Evolutionary conservation across 495 filamentous ascomycete genomes (phyloP).

Genomic region (Sordaria brevicollis): DNA sequence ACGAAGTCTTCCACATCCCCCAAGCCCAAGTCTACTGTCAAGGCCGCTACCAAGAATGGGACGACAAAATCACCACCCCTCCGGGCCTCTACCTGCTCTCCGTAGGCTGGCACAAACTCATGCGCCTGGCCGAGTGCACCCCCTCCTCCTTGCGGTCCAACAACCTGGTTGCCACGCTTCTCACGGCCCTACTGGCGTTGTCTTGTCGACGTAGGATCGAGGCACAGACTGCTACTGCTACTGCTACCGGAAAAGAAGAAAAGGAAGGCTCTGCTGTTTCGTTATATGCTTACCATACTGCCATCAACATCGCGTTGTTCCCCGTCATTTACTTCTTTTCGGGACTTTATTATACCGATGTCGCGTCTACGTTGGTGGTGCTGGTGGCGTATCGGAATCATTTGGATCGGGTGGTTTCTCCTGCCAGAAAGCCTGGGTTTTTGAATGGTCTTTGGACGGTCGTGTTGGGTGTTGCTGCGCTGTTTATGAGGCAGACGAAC

Average conservation of each 20-base stretch:
- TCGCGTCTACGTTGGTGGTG: conserved; percentile 56
- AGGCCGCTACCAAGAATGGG: conserved; percentile 68
- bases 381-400: conserved; percentile 57
- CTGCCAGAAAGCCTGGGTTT: conserved; percentile 10
- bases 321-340: conserved; percentile 94
- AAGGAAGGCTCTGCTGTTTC: conserved; percentile 11
- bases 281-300: conserved; percentile 43
- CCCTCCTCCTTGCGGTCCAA: conserved; percentile 37
- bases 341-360: conserved; percentile 87
- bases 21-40: conserved; percentile 83
- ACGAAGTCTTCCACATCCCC: conserved; percentile 91
- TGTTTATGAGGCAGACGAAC: conserved; percentile 86
- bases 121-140: conserved; percentile 27
- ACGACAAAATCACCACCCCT: conserved; percentile 93
- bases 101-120: conserved; percentile 28
- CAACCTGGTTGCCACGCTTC: conserved; percentile 39
- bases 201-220: conserved; percentile 24
- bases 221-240: conserved; percentile 4
- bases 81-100: conserved; percentile 69
- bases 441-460: conserved; percentile 33
- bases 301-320: conserved; percentile 75
- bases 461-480: conserved; percentile 47
- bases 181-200: conserved; percentile 22
- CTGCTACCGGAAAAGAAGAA: conserved; percentile 1
- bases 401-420: conserved; percentile 26